Conservation (phyloP, 768 basidiomycete species). For the Symmetrospora coprosmae region DNA sequence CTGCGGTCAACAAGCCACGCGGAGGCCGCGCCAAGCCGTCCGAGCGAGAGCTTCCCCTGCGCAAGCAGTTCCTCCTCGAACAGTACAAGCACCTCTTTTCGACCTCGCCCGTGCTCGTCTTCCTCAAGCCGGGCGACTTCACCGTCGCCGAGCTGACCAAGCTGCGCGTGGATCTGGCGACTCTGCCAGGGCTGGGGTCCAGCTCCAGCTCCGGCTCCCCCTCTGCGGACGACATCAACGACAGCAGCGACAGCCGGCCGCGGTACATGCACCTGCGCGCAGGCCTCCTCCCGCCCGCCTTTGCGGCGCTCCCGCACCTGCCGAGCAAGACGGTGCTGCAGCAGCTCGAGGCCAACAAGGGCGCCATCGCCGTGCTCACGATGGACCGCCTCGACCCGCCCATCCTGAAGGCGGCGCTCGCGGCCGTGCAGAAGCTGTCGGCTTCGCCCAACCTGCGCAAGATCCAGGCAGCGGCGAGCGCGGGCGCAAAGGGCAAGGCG, state of each 20-base stretch:
- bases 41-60: neutral
- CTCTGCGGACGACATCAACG: neutral
- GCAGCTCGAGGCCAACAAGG: neutral
- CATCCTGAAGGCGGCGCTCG: slow-evolving; percentile 13
- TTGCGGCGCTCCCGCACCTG: neutral
- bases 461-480: neutral
- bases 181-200: neutral
- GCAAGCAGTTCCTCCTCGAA: slow-evolving; percentile 13
- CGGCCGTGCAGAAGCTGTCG: slow-evolving; percentile 9
- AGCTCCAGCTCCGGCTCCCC: neutral
- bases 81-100: slow-evolving; percentile 15
- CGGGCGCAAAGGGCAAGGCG: neutral
- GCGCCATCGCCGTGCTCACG: neutral
- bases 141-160: slow-evolving; percentile 4
- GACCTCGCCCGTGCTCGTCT: slow-evolving; percentile 1
- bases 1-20: neutral
- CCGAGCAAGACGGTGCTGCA: neutral
- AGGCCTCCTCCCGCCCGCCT: slow-evolving; percentile 19
- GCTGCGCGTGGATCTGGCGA: slow-evolving; percentile 5
- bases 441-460: slow-evolving; percentile 2
- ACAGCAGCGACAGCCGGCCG: neutral
- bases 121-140: slow-evolving; percentile 14
- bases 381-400: slow-evolving; percentile 11
- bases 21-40: neutral
- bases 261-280: neutral